phyloP scores from a whole-genome alignment of 2,329 filamentous ascomycete species.

The Capronia americana region DNA sequence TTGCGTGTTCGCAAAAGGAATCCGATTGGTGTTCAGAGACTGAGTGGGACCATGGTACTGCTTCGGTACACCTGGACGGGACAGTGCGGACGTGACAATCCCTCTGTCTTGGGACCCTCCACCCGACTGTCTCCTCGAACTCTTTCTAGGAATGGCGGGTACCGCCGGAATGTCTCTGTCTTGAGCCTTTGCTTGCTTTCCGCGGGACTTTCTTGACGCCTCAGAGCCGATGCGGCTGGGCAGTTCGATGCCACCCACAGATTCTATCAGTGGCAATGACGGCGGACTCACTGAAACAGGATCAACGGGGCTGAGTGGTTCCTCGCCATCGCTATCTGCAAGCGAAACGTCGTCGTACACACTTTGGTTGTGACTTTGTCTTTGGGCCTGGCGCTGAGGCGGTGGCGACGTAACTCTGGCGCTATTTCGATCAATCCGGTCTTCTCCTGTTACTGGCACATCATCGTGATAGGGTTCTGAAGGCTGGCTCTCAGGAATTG shows the following conservation, averaged over 20 bases:
- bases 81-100: conserved; percentile 25
- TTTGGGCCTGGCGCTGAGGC: conserved; percentile 10
- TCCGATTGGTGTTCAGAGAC: conserved; percentile 43
- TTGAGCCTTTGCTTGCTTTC: conserved; percentile 43
- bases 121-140: conserved; percentile 67
- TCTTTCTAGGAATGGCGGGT: conserved; percentile 70
- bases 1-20: conserved; percentile 48
- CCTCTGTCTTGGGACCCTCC: conserved; percentile 32
- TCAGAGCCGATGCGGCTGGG: conserved; percentile 69
- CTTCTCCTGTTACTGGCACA: conserved; percentile 46
- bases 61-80: conserved; percentile 22
- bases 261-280: conserved; percentile 65
- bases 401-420: conserved; percentile 22
- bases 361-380: conserved; percentile 17
- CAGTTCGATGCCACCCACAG: conserved; percentile 65
- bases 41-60: conserved; percentile 33
- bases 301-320: conserved; percentile 39
- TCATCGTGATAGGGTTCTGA: conserved; percentile 69
- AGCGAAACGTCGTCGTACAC: conserved; percentile 26
- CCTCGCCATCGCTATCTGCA: conserved; percentile 29
- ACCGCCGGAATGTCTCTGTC: conserved; percentile 42
- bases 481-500: conserved; percentile 57
- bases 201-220: conserved; percentile 39
- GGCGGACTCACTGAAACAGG: conserved; percentile 58
- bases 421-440: conserved; percentile 21